Base-by-base conservation (phyloP, 1,284 basidiomycete genomes). In the Cutaneotrichosporon cutaneum region DNA sequence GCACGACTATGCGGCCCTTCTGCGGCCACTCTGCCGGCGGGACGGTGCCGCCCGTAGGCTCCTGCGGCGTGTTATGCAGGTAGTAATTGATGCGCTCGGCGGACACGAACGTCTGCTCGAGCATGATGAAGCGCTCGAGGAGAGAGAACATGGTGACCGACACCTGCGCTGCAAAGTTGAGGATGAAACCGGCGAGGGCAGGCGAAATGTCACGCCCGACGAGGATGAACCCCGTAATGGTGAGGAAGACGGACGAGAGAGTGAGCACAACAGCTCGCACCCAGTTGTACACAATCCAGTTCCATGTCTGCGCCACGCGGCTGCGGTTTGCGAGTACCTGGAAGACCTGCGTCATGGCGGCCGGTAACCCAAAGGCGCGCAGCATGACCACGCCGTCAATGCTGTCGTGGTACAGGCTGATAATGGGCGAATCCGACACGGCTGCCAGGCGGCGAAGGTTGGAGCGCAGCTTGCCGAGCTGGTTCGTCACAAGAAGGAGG, bases 21-120 rank as follows among this genome's bases (percentile, higher is more conserved):
- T 81, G 75, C 0, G 90, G 90, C 90, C 90, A 93, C 8, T 83
- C 80, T 0, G 82, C 70, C 1, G 86, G 84, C 0, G 75, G 71
- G 0, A 61, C 33, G 0, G 57, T n/a, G 0, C 75, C 74, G 5
- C 65, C 68, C 3, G 48, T 55, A 1, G 69, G 62, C 50, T 76
- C 75, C 30, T 67, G 67, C 7, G 60, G 65, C 0, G 70, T 67
- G 62, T 76, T 69, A 32, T 68, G 50, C 59, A 76, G 70, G 56
- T 74, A 82, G 58, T 81, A 73, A 60, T 78, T 78, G 66, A 82
- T 70, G 4, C 82, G 72, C 66, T 82, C 81, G 18, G 81, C 80
- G 14, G 73, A 75, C 56, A 76, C 75, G 59, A 79, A 74, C 6
- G 74, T 77, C 60, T 71, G 68, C 52, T 77, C 76, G 5, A 74